Evolutionary conservation across 2,329 filamentous ascomycete genomes (phyloP).

Genomic region (Pseudogymnoascus pannorum): DNA sequence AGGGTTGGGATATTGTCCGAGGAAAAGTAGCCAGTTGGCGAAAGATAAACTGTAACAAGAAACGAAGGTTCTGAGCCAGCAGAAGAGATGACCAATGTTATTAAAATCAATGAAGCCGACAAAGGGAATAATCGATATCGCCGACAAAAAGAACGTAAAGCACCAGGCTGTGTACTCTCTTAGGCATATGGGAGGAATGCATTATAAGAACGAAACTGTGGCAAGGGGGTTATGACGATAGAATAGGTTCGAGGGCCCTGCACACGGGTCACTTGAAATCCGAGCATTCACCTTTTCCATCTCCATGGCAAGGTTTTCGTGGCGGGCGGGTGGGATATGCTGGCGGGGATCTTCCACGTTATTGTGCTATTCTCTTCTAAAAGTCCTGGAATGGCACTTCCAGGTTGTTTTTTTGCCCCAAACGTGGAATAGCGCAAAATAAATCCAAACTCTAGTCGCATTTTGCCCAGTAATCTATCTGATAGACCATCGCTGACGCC

Average conservation of each 20-base stretch:
- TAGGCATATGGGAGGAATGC: conserved; percentile 1
- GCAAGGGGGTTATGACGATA: conserved; percentile 8
- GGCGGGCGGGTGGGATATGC: background rate
- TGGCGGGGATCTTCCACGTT: background rate
- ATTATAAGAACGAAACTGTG: conserved; percentile 7
- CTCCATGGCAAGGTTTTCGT: background rate
- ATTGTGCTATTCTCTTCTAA: background rate
- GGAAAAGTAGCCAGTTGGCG: background rate
- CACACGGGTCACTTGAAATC: conserved; percentile 5
- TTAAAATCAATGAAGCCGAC: background rate
- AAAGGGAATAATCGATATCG: background rate
- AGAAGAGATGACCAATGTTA: conserved; percentile 3
- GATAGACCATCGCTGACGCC: conserved; percentile 3
- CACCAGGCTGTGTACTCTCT: background rate
- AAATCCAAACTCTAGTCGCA: background rate
- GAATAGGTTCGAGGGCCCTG: conserved; percentile 4
- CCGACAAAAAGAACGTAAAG: conserved; percentile 4
- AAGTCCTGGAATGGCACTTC: background rate
- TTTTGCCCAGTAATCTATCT: background rate
- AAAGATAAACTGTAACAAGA: conserved; percentile 5
- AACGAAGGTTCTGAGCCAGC: conserved; percentile 2
- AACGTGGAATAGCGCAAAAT: background rate
- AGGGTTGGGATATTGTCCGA: background rate
- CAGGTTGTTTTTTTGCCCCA: background rate
- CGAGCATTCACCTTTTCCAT: background rate